Evolutionary conservation across 2,329 filamentous ascomycete species (phyloP), one percentile per base, ranked within the genome.

Genomic region (Biscogniauxia sp.): DNA sequence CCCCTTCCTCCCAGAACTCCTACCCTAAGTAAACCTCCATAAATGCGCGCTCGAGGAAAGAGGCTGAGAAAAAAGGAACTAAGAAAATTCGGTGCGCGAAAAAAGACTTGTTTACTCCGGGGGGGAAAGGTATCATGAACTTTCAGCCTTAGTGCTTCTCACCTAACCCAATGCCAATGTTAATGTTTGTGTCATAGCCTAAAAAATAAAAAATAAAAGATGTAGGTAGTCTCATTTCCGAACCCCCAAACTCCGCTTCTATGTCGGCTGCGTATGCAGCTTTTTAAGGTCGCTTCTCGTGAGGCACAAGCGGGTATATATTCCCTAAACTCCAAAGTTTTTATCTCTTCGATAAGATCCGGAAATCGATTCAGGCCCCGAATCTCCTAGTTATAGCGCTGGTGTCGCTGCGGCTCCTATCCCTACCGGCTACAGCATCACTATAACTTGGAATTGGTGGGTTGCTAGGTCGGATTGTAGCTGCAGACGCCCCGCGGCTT

Each of bases 381-480:
- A 45, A 45, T n/a, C 37, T 52, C 53, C 68, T 67, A 41, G 62
- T 63, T 68, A 73, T 70, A 28, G 69, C 70, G 60, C 66, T 73
- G 57, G 67, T 74, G 55, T 76, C 72, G 63, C 78, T 81, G 55
- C 76, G 75, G 66, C 79, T 80, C 62, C 78, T 75, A 57, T 80
- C 77, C 55, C 79, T 76, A 61, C 78, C 77, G 32, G 79, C 79
- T 51, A 93, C 81, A 1, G 91, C 92, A 61, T 91, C 91, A 73
- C 88, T 91, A 72, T 96, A 96, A 69, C 86, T 93, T 1, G 92
- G 92, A 64, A 95, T 93, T 0, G 92, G 91, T 23, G 91, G 89
- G 26, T 77, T 75, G 20, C 67, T 70, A 20, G 74, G 71, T 37
- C 73, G 72, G 28, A 72, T 58, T 0, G 81, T 79, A 0, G 78